Conservation (phyloP, 371 early-diverging fungal genomes). For the Neoconidiobolus thromboides region DNA sequence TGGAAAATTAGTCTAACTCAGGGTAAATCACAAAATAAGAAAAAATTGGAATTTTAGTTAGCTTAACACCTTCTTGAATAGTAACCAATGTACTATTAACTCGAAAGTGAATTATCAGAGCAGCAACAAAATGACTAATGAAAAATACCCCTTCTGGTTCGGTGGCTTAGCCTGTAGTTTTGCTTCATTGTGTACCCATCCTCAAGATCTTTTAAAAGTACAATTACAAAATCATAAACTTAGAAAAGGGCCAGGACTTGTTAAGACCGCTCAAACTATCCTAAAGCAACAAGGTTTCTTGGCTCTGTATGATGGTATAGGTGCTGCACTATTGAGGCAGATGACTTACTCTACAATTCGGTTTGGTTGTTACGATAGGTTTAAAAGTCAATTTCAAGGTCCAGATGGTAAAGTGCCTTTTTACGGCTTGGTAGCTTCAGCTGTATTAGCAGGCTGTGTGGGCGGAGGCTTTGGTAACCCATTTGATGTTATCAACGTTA, state of each 20-base stretch:
- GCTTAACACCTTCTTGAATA: too few relatives aligned
- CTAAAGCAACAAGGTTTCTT: background rate
- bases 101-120: too few relatives aligned
- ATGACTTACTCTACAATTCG: background rate
- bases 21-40: too few relatives aligned
- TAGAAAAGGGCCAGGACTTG: background rate
- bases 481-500: slow-evolving; percentile 65
- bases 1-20: too few relatives aligned
- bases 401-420: background rate
- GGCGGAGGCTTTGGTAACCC: slow-evolving; percentile 69
- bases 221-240: background rate
- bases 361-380: background rate
- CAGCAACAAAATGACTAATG: background rate
- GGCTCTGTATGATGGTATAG: background rate
- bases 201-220: background rate
- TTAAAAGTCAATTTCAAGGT: background rate
- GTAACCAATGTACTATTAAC: too few relatives aligned
- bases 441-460: slow-evolving; percentile 24
- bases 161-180: background rate
- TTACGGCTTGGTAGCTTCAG: background rate
- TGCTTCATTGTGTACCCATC: background rate
- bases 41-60: too few relatives aligned
- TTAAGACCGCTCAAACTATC: background rate
- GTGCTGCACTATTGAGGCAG: background rate
- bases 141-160: background rate